A percentile compares a stretch with the other conserved stretches of the same genome.
Conservation (phyloP, 2,329 filamentous ascomycete species). For the Didymella lethalis region DNA sequence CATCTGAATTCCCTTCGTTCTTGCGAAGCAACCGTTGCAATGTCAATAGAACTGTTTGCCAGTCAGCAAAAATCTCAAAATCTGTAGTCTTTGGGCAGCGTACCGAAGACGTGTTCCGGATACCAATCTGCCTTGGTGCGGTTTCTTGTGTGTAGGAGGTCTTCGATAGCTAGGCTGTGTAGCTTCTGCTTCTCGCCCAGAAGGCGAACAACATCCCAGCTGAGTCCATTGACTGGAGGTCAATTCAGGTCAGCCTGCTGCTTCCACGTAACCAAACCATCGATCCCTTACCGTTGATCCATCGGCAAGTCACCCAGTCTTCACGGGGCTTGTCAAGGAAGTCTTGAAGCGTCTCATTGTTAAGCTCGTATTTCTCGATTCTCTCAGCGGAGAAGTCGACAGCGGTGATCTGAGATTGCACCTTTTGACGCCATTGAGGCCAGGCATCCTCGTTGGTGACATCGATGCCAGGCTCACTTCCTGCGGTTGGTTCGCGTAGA, state of each 20-base stretch:
- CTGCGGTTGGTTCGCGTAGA: conserved; percentile 15
- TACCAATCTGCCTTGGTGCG: conserved; percentile 92
- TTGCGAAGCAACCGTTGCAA: conserved; percentile 78
- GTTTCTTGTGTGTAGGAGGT: conserved; percentile 84
- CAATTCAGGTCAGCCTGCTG: neutral
- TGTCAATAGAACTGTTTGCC: conserved; percentile 67
- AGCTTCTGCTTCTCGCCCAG: conserved; percentile 79
- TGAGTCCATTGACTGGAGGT: conserved; percentile 75
- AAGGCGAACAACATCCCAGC: conserved; percentile 87
- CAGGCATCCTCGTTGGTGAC: conserved; percentile 49
- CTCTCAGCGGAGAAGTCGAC: conserved; percentile 80
- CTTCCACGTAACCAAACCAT: neutral
- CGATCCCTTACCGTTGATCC: conserved; percentile 82
- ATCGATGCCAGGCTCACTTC: conserved; percentile 55
- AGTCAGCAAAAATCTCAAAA: neutral
- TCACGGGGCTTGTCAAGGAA: conserved; percentile 71
- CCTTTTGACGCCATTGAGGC: conserved; percentile 54
- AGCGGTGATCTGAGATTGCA: conserved; percentile 78
- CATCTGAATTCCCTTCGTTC: conserved; percentile 52
- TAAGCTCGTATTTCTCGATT: conserved; percentile 70
- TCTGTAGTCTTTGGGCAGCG: conserved; percentile 13
- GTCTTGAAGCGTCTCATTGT: conserved; percentile 71
- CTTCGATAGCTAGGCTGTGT: conserved; percentile 84
- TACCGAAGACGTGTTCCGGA: conserved; percentile 68
- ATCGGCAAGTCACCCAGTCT: conserved; percentile 77